Evolutionary conservation across 306 rosid genomes (phyloP).

Genomic region (Prunus mongolica): DNA sequence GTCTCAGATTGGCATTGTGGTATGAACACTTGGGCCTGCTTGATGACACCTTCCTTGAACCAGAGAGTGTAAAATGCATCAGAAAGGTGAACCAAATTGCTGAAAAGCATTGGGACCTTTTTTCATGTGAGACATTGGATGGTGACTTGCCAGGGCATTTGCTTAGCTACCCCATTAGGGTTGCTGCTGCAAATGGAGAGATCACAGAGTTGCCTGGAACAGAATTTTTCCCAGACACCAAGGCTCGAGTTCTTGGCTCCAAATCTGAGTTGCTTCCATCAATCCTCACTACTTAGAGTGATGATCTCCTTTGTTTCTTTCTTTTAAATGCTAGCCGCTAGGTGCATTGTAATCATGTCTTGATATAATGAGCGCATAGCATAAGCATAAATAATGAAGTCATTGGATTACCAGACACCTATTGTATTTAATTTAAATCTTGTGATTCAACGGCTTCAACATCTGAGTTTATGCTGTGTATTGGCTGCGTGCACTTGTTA

Average conservation of each 20-base stretch:
- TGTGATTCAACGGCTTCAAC: no score
- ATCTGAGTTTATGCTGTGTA: no score
- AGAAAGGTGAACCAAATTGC: slow-evolving; percentile 37
- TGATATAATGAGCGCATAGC: not conserved
- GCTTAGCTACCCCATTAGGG: slow-evolving; percentile 38
- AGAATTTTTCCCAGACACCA: slow-evolving; percentile 42
- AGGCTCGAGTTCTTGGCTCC: slow-evolving; percentile 38
- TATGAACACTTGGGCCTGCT: slow-evolving; percentile 43
- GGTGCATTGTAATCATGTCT: not conserved
- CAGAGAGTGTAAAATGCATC: slow-evolving; percentile 38
- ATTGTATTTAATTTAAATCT: no score
- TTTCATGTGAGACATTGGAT: slow-evolving; percentile 18
- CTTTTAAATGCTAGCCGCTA: not conserved
- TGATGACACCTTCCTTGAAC: slow-evolving; percentile 30
- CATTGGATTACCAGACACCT: no score
- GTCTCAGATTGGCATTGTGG: slow-evolving; percentile 53
- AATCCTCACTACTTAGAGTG: slow-evolving; percentile 36
- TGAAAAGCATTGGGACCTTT: slow-evolving; percentile 30
- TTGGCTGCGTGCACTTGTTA: no score
- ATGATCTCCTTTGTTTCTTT: not conserved
- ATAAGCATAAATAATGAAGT: no score
- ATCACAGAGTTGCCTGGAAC: slow-evolving; percentile 22
- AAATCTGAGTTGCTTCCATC: slow-evolving; percentile 43
- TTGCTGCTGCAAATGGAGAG: slow-evolving; percentile 33
- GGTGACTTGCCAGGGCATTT: slow-evolving; percentile 44